Evolutionary conservation across 306 rosid genomes (phyloP).

Genomic region (Cucurbita maxima): DNA sequence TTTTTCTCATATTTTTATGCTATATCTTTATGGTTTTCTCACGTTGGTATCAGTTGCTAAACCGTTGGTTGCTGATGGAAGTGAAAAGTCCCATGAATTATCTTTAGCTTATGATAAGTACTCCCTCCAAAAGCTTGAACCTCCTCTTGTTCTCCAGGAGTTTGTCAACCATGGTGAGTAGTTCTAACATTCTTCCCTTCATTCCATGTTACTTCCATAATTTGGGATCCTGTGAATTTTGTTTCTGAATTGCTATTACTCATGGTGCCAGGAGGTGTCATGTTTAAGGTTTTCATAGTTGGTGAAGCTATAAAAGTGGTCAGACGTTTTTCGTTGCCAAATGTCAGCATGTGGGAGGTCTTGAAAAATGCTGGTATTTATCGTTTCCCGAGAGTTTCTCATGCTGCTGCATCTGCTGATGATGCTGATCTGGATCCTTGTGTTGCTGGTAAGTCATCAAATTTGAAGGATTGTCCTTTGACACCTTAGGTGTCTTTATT

Average conservation of each 20-base stretch:
- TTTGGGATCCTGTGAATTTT: background rate
- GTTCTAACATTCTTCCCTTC: background rate
- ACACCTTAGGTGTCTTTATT: background rate
- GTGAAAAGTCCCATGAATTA: slow-evolving; percentile 73
- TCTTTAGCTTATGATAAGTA: slow-evolving; percentile 67
- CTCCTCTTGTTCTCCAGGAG: slow-evolving; percentile 89
- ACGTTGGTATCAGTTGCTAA: slow-evolving; percentile 50
- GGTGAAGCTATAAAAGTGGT: slow-evolving; percentile 92
- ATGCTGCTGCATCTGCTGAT: slow-evolving; percentile 95
- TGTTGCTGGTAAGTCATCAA: slow-evolving; percentile 41
- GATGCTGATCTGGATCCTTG: slow-evolving; percentile 83
- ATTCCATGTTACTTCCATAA: slow-evolving; percentile 4
- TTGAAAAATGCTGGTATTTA: slow-evolving; percentile 54
- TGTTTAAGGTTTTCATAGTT: slow-evolving; percentile 78
- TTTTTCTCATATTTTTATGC: background rate
- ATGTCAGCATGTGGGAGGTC: slow-evolving; percentile 60
- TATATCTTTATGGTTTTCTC: background rate
- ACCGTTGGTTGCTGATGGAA: slow-evolving; percentile 89
- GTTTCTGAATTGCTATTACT: slow-evolving; percentile 8
- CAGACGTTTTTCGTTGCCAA: slow-evolving; percentile 84
- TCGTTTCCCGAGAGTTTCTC: slow-evolving; percentile 75
- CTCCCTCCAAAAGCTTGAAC: slow-evolving; percentile 77
- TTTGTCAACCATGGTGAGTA: slow-evolving; percentile 78
- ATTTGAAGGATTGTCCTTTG: background rate
- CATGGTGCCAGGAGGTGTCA: slow-evolving; percentile 58